phyloP scores from a whole-genome alignment of 352 stramenopile species.

The Phytophthora idaei region DNA sequence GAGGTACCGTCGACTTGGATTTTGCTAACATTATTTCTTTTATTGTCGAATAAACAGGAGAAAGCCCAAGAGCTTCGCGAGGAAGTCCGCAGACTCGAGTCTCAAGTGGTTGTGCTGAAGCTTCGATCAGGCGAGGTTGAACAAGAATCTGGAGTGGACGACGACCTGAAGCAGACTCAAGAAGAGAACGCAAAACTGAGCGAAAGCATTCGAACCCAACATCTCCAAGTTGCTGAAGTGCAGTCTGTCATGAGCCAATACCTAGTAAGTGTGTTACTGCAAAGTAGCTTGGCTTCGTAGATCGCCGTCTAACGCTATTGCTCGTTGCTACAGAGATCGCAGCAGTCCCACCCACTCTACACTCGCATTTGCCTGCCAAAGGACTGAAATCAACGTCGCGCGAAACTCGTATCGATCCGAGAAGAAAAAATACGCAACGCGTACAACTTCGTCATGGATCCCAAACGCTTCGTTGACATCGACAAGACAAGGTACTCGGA shows the following conservation, averaged over 20 bases:
- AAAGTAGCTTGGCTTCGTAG: background rate
- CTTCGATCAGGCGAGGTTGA: background rate
- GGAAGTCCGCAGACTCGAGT: slow-evolving; percentile 5
- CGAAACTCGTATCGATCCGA: slow-evolving; percentile 17
- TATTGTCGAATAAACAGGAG: background rate
- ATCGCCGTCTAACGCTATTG: background rate
- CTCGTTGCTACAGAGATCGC: slow-evolving; percentile 5
- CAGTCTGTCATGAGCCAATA: background rate
- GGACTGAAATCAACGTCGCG: slow-evolving; percentile 11
- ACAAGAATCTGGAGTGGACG: background rate
- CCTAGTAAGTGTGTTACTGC: background rate
- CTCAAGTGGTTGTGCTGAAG: background rate
- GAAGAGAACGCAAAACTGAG: background rate
- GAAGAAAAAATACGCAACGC: slow-evolving; percentile 23
- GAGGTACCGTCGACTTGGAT: background rate
- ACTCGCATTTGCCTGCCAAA: slow-evolving; percentile 18
- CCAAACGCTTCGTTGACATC: slow-evolving; percentile 8
- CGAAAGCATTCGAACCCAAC: background rate
- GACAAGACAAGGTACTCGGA: slow-evolving; percentile 28
- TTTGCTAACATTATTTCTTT: background rate
- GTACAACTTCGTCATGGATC: slow-evolving; percentile 25
- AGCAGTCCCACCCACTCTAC: slow-evolving; percentile 25
- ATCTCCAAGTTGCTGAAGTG: background rate
- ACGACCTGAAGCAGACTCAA: background rate
- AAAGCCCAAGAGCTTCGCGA: slow-evolving; percentile 10